A percentile compares a stretch with the other conserved stretches of the same genome.
phyloP scores from a whole-genome alignment of 2,329 filamentous ascomycete genomes.

The Didymella arachidicola region DNA sequence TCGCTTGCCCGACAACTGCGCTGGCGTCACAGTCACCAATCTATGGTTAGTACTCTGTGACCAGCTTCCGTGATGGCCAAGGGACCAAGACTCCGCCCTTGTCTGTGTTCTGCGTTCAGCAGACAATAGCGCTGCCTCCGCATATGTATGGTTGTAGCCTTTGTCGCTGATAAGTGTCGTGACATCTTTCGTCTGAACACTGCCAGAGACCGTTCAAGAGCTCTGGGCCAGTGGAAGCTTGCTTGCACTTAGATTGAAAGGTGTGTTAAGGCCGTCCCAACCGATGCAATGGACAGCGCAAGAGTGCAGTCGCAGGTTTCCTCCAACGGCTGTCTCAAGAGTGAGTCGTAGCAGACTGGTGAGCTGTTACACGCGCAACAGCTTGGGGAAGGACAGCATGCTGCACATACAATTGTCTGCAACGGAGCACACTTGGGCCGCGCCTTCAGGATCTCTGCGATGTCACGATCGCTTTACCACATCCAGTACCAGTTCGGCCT shows the following conservation, averaged over 20 bases:
- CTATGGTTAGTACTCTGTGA: not conserved
- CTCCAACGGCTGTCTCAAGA: not conserved
- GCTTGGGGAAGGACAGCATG: not conserved
- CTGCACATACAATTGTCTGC: not conserved
- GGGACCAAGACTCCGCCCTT: constrained; percentile 1
- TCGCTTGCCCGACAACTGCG: not conserved
- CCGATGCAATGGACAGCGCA: not conserved
- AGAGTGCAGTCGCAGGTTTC: not conserved
- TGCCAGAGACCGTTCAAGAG: not conserved
- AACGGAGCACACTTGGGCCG: constrained; percentile 2
- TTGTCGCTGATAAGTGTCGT: constrained; percentile 2
- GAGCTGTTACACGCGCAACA: not conserved
- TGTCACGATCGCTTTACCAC: constrained; percentile 13
- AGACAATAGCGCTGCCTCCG: constrained; percentile 6
- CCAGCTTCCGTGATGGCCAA: constrained; percentile 7
- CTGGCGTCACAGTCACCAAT: not conserved
- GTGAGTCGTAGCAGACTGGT: not conserved
- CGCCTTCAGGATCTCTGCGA: not conserved
- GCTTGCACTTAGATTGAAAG: not conserved
- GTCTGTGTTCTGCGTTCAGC: constrained; percentile 1
- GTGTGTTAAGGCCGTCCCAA: not conserved
- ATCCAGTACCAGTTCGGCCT: constrained; percentile 26
- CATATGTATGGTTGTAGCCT: not conserved
- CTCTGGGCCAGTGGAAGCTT: not conserved
- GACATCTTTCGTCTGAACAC: not conserved